Evolutionary conservation across 2,329 filamentous ascomycete genomes (phyloP), one percentile per base, ranked within the genome.

Genomic region (Tolypocladium nubicola): DNA sequence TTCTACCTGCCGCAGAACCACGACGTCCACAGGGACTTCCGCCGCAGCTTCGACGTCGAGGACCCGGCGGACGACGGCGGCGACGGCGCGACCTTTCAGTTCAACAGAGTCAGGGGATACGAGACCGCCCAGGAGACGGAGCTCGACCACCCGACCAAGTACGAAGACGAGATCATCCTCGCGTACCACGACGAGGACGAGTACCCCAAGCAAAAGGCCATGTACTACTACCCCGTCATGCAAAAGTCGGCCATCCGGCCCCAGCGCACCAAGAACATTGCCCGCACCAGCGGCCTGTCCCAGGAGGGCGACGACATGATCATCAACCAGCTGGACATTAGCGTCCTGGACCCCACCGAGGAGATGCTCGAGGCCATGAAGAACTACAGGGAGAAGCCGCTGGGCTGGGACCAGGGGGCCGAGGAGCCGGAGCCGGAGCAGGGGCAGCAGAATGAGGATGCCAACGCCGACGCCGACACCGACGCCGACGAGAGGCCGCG

Each of bases 221-320:
- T 79, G 14, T 87, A 85, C 69, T 88, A 87, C 70, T 88, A 87
- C 64, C 85, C 85, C 4, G 77, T 88, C 61, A 81, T 87, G 71
- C 83, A 87, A 69, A 80, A 82, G 56, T 82, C 78, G 52, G 76
- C 77, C 26, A 82, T 88, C 64, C 77, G 83, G 50, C 83, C 82
- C 37, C 83, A 85, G 70, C 79, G 84, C 58, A 80, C 77, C 60
- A 85, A 82, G 75, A 84, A 84, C 66, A 84, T 86, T 61, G 78
- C 81, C 52, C 79, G 80, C 52, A 80, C 74, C 38, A 73, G 73
- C 50, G 78, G 76, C 58, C 67, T 77, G 35, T 64, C 63, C 40
- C 68, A 75, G 37, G 76, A 79, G 40, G 74, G 79, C 56, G 75
- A 79, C 57, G 76, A 79, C 61, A 73, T 79, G 63, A 75, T 77